Base-by-base conservation (phyloP, 208 protist genomes). In the Acanthamoeba triangularis region DNA sequence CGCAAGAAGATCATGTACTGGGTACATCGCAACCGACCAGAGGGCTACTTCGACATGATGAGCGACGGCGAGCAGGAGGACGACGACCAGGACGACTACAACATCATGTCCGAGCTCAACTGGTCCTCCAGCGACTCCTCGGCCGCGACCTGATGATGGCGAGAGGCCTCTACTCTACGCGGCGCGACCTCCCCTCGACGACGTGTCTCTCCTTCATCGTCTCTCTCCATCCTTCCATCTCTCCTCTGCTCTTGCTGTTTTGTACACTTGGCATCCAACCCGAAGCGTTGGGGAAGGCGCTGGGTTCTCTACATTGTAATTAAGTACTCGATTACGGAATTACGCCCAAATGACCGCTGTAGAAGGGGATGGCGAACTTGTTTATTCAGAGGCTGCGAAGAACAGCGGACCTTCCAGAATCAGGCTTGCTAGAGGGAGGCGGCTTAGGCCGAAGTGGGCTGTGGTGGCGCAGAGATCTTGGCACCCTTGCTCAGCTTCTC, bases 11-110 rank as follows among this genome's bases (percentile, higher is more conserved):
- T 82, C 74, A 82, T 82, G 74, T 52, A 82, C 44, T 82, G 74
- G 74, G 74, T 82, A 13, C 74, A 54, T 41, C 74, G 74, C 74
- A 82, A 82, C 37, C 74, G 74, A 82, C 74, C 74, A 82, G 74
- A 82, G 74, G 74, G 74, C 74, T 82, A 82, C 74, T 82, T 54
- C 25, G 74, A 82, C 74, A 82, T 82, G 74, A 82, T 82, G 74
- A 82, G 74, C 74, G 74, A 82, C 44, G 44, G 44, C 74, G 74
- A 82, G 44, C 74, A 82, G 74, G 74, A 82, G 41, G 74, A 82
- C 65, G 63, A 35, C n/a, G 74, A 82, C 18, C 74, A 82, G 44
- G 74, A 82, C 74, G 74, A 82, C 41, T 82, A 82, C 74, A 82
- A 82, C 44, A 82, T 82, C 33, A 82, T 82, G 74, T 54, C 74